Conservation (phyloP, 2,329 filamentous ascomycete species). For the Cytospora mali region DNA sequence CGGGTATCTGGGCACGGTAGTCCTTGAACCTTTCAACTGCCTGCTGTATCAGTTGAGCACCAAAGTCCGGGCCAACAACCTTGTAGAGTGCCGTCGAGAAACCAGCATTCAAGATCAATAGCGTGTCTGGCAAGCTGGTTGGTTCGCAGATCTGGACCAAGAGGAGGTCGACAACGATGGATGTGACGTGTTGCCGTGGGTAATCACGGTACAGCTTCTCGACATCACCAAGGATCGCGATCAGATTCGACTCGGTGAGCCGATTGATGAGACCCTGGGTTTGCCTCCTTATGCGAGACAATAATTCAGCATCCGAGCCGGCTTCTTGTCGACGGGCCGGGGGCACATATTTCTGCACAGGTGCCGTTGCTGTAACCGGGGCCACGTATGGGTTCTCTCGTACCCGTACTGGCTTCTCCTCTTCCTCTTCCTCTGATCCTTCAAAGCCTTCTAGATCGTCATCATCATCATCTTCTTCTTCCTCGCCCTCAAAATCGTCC, state of each 20-base stretch:
- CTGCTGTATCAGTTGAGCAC: constrained; percentile 80
- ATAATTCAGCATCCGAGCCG: constrained; percentile 66
- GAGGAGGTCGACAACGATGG: constrained; percentile 75
- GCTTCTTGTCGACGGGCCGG: constrained; percentile 74
- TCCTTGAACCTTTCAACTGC: constrained; percentile 75
- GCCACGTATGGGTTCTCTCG: constrained; percentile 87
- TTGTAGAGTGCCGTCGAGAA: constrained; percentile 90
- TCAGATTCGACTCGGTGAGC: constrained; percentile 85
- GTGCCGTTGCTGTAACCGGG: constrained; percentile 54
- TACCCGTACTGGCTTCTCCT: constrained; percentile 37
- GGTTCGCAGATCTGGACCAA: constrained; percentile 79
- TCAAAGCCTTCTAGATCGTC: constrained; percentile 46
- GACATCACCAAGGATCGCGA: constrained; percentile 80
- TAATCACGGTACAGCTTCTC: constrained; percentile 83
- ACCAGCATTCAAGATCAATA: constrained; percentile 86
- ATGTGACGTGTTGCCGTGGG: constrained; percentile 85
- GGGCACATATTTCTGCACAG: constrained; percentile 77
- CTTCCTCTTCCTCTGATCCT: constrained; percentile 36
- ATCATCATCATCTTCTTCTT: constrained; percentile 38
- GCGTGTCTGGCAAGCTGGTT: constrained; percentile 80
- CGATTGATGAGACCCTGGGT: constrained; percentile 90
- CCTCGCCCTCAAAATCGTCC: constrained; percentile 35
- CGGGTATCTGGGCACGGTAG: constrained; percentile 53
- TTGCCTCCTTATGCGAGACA: constrained; percentile 73
- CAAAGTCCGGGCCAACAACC: constrained; percentile 84